These are phyloP conservation scores for Aphanomyces invadans DNA, from an alignment of 352 stramenopile species.

Conservation along the genomic window DNA sequence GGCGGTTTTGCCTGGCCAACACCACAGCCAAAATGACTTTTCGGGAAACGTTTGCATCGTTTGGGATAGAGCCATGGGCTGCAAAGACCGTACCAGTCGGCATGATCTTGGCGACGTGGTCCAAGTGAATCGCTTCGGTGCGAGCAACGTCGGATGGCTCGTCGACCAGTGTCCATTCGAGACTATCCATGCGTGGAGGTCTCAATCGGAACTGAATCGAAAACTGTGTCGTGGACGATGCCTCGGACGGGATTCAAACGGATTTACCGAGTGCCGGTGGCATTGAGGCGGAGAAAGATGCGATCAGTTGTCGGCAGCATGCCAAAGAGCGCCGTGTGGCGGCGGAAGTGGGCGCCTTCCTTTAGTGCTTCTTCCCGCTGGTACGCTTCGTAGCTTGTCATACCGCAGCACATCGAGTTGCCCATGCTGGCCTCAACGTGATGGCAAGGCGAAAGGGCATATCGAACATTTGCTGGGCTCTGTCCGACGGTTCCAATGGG, in stretches of 20 bases:
- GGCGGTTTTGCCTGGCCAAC: neutral
- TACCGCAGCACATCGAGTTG: slow-evolving; percentile 9
- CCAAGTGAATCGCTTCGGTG: neutral
- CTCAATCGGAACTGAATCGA: neutral
- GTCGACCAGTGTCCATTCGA: slow-evolving; percentile 10
- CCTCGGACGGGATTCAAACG: too few relatives aligned
- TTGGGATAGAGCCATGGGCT: too few relatives aligned
- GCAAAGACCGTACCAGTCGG: neutral
- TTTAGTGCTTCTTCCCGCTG: neutral
- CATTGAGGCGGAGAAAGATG: neutral
- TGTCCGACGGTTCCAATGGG: too few relatives aligned
- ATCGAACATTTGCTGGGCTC: neutral
- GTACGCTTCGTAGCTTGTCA: neutral
- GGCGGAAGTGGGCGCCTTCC: slow-evolving; percentile 18
- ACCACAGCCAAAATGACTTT: neutral
- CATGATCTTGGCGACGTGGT: neutral
- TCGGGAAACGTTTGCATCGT: too few relatives aligned
- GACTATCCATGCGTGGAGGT: neutral
- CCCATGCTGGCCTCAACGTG: neutral
- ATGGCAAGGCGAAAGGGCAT: neutral
- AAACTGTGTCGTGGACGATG: neutral
- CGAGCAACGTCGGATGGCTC: neutral
- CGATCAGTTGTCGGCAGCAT: slow-evolving; percentile 11
- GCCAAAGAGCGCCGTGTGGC: slow-evolving; percentile 9
- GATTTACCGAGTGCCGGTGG: neutral